Evolutionary conservation across 805 yeast genomes (phyloP).

Genomic region (Naumovozyma baii): DNA sequence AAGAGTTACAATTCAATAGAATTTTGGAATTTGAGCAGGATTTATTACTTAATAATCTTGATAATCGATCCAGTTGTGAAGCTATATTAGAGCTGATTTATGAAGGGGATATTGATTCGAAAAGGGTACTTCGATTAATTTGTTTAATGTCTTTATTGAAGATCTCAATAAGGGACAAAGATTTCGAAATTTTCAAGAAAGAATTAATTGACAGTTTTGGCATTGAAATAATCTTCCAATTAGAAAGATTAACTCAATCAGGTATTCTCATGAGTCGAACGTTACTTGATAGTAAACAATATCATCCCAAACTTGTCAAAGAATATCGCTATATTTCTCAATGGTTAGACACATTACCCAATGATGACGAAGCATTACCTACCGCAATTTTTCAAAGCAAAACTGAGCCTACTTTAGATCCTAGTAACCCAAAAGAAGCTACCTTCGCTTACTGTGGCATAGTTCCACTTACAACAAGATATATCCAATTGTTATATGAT

Average conservation of each 20-base stretch:
- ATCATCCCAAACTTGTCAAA: conserved; percentile 9
- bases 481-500: conserved; percentile 59
- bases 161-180: conserved; percentile 60
- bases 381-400: neutral
- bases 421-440: conserved; percentile 14
- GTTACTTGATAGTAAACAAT: neutral
- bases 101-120: conserved; percentile 31
- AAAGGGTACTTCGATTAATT: conserved; percentile 43
- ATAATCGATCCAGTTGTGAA: conserved; percentile 27
- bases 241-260: conserved; percentile 16
- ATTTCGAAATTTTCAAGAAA: conserved; percentile 43
- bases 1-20: conserved; percentile 31
- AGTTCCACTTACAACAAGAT: conserved; percentile 63
- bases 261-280: conserved; percentile 17
- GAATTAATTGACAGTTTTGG: conserved; percentile 62
- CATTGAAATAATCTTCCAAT: conserved; percentile 26
- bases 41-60: conserved; percentile 44
- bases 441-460: conserved; percentile 70
- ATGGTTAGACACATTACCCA: conserved; percentile 22
- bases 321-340: conserved; percentile 18
- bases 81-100: conserved; percentile 44
- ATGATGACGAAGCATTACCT: conserved; percentile 7
- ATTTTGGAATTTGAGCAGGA: conserved; percentile 62
- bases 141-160: conserved; percentile 52
- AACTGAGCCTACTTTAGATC: neutral